Base-by-base conservation (phyloP, 169 alveolate genomes). In the Plasmodium vinckei region DNA sequence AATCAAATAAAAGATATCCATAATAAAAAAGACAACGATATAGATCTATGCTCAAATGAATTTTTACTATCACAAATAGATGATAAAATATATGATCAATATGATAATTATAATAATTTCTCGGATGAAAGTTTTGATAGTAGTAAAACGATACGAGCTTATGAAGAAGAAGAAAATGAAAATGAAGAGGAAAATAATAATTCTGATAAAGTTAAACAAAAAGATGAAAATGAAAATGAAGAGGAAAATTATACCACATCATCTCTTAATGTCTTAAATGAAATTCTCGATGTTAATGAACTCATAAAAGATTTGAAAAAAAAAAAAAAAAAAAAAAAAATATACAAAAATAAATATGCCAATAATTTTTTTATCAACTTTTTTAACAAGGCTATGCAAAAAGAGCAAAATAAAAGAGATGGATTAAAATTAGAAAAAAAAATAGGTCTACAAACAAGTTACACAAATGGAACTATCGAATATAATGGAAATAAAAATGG, bases 91-190 rank as follows among this genome's bases (percentile, higher is more conserved):
- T 67, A 67, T 25, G 88, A 77, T 4, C 42, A 44, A 5, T 6
- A 27, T 0, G 77, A 53, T 17, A 27, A 57, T 9, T 25, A 61
- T 49, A 17, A n/a, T 5, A 64, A 77, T n/a, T 64, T 77, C 33
- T 77, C 88, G 0, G 88, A 77, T 49, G 70, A 25, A 42, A 77
- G 88, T 39, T 77, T 77, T 56, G 19, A 77, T 9, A 77, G 88
- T 57, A 53, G 63, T 49, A 57, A 61, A 25, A 27, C 88, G n/a
- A 77, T 77, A 25, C 9, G 39, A 5, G 33, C 15, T 51, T 49
- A 73, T 9, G 77, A 77, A 5, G 9, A 56, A 1, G 70, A 53
- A n/a, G 23, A 75, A 0, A 49, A 49, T 6, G 63, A 25, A 69
- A 10, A 46, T 19, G 33, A 12, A 10, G 77, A 25, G 15, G 25